These are phyloP conservation scores for Spergularia azorica DNA, from an alignment of 179 eudicot genomes.

Conservation along the genomic window DNA sequence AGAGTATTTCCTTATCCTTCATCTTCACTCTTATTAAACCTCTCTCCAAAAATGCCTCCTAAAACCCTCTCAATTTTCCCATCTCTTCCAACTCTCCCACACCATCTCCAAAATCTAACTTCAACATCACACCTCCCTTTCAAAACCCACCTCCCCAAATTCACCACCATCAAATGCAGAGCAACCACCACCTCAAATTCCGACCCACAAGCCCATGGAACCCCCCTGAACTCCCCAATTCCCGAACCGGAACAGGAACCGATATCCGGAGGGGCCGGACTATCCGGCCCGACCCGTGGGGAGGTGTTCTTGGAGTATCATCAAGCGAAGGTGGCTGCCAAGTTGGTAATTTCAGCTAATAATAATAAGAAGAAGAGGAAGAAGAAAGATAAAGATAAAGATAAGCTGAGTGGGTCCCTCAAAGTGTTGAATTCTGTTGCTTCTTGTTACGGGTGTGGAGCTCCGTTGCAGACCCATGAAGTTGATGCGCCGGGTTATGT, in stretches of 20 bases:
- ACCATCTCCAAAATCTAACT: constrained; percentile 34
- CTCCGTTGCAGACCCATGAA: constrained; percentile 76
- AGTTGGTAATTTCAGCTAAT: constrained; percentile 30
- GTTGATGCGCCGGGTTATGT: constrained; percentile 87
- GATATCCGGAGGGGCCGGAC: constrained; percentile 49
- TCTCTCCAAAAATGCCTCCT: constrained; percentile 51
- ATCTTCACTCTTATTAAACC: constrained; percentile 1
- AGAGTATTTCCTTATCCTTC: background rate
- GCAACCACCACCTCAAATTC: constrained; percentile 31
- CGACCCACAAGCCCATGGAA: constrained; percentile 34
- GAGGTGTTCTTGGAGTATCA: constrained; percentile 66
- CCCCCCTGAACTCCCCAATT: constrained; percentile 15
- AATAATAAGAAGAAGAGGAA: constrained; percentile 47
- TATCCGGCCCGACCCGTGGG: constrained; percentile 75
- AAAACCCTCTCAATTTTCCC: constrained; percentile 45
- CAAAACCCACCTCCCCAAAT: constrained; percentile 36
- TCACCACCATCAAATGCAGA: constrained; percentile 40
- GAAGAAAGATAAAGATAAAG: constrained; percentile 33
- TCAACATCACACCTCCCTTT: constrained; percentile 25
- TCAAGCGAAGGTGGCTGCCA: constrained; percentile 51
- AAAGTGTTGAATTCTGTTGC: constrained; percentile 30
- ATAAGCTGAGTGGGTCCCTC: constrained; percentile 37
- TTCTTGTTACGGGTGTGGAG: constrained; percentile 94
- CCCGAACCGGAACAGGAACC: constrained; percentile 32
- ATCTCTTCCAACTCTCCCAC: constrained; percentile 37